Conservation (phyloP, 768 basidiomycete species). For the Serendipita sp. region DNA sequence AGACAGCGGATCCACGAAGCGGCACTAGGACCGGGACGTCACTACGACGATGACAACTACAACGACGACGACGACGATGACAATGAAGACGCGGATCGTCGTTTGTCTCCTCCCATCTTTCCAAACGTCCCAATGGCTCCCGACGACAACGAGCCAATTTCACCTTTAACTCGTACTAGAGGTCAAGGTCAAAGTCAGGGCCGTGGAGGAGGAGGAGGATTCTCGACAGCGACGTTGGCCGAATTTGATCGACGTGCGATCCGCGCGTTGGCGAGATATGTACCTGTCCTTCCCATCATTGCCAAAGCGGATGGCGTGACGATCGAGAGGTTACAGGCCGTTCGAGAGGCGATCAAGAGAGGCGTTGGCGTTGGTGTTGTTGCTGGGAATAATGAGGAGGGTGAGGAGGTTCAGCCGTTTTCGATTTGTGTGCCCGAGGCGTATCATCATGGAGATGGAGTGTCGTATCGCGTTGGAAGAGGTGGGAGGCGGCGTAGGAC, state of each 20-base stretch:
- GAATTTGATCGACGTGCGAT: background rate
- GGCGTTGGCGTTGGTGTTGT: background rate
- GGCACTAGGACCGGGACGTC: background rate
- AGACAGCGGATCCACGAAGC: background rate
- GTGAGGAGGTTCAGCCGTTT: conserved; percentile 40
- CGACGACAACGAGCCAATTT: background rate
- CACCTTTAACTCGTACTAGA: background rate
- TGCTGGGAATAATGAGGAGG: background rate
- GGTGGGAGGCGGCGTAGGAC: background rate
- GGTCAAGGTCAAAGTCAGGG: background rate
- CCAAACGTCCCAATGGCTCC: background rate
- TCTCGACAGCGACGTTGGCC: too few relatives aligned
- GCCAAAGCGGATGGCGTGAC: background rate
- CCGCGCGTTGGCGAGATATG: background rate
- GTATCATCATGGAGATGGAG: conserved; percentile 73
- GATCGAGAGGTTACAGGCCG: background rate
- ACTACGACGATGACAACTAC: background rate
- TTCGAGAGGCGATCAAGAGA: background rate
- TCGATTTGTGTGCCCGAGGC: conserved; percentile 70
- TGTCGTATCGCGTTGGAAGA: background rate
- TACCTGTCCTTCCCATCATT: background rate
- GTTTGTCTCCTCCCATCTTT: background rate
- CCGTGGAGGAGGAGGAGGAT: background rate
- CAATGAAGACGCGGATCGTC: too few relatives aligned
- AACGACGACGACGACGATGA: background rate